phyloP scores from a whole-genome alignment of 805 yeast genomes.

The Ogataea naganishii region DNA sequence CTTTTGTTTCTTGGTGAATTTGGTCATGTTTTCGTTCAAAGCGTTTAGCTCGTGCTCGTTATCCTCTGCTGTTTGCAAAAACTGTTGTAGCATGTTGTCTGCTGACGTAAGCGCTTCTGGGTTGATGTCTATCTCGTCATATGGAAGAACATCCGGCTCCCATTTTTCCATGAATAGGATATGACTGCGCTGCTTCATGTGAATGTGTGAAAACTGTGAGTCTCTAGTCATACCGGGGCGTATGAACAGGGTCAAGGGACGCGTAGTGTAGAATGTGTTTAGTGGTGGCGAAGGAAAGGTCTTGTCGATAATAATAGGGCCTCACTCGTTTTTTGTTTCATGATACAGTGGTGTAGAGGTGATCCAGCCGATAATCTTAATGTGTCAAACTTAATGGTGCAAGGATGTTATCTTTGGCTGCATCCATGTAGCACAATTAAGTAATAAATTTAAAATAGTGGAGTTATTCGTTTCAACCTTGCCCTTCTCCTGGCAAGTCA shows the following conservation, averaged over 20 bases:
- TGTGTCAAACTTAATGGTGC: not conserved
- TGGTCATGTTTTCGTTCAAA: conserved; percentile 14
- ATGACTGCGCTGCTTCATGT: conserved; percentile 21
- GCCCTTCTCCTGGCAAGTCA: no score
- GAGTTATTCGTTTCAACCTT: no score
- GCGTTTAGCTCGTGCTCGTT: conserved; percentile 16
- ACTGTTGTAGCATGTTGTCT: conserved; percentile 18
- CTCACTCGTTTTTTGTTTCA: not conserved
- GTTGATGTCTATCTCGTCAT: conserved; percentile 23
- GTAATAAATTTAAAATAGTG: no score
- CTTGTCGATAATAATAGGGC: not conserved
- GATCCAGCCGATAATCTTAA: not conserved
- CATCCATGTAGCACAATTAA: no score
- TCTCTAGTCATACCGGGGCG: conserved; percentile 22
- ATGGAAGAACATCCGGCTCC: conserved; percentile 21
- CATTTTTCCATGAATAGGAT: conserved; percentile 23
- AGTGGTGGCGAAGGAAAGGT: not conserved
- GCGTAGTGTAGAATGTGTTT: not conserved
- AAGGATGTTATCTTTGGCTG: no score
- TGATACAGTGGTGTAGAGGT: not conserved
- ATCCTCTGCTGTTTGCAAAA: conserved; percentile 18
- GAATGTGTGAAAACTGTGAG: conserved; percentile 18
- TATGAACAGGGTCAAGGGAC: not conserved
- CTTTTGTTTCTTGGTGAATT: conserved; percentile 16
- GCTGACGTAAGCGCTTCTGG: conserved; percentile 8